Base-by-base conservation (phyloP, 352 stramenopile species). In the Globisporangium echinulatum region DNA sequence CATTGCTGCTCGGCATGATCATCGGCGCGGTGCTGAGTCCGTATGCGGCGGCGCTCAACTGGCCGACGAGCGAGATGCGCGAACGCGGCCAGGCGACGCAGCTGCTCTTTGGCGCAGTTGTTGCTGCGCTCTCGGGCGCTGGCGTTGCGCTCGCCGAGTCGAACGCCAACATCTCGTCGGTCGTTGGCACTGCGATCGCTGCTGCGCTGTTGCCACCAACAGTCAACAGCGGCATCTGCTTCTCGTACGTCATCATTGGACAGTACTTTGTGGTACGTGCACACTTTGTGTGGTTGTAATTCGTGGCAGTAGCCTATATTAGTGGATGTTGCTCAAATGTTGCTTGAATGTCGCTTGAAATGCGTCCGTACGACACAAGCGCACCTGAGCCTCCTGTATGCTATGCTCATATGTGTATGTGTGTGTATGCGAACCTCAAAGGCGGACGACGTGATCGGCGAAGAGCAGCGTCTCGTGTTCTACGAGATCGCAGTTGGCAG, bases 131-230 rank as follows among this genome's bases (percentile, higher is more conserved):
- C 9, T 92, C 83, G 0, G 85, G 85, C 40, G 80, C 82, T 3
- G 85, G 82, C 15, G 84, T 92, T 42, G 85, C 84, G 19, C 62
- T 95, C 6, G 83, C 85, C 38, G 85, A 95, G 62, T 94, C 81
- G 9, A 95, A 94, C 56, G 79, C 78, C 58, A 95, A 95, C 57
- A 92, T 95, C 54, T 94, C 84, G 38, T 95, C 85, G 0, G 85
- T 95, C n/a, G 85, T 95, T n/a, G 85, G 85, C 47, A 90, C 81
- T 25, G 85, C 83, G n/a, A 95, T 95, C 51, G 85, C 85, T 8
- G 85, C 85, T 10, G 81, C 85, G 33, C 62, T 95, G 49, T 72
- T 95, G 42, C 85, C 85, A 0, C 85, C 85, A 6, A 94, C 82
- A 8, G 85, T 95, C n/a, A 95, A 95, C 69, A 85, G 68, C 52